phyloP scores from a whole-genome alignment of 2,329 filamentous ascomycete species.

The Monosporascus sp. region DNA sequence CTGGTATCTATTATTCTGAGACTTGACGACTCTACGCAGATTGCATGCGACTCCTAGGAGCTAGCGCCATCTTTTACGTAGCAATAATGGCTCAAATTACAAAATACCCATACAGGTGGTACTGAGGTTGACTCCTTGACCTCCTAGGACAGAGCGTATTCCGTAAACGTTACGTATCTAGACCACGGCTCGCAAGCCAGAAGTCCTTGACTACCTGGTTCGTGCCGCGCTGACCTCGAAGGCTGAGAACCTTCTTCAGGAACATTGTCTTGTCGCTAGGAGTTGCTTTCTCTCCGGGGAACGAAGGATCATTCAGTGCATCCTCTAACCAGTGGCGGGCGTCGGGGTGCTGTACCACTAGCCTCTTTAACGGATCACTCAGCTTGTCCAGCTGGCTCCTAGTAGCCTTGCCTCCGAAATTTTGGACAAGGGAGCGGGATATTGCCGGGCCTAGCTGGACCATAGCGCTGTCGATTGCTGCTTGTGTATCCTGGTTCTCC shows the following conservation, averaged over 20 bases:
- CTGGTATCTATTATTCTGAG: too few relatives aligned
- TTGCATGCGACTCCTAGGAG: too few relatives aligned
- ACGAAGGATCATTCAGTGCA: conserved; percentile 49
- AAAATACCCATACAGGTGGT: too few relatives aligned
- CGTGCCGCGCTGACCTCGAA: conserved; percentile 59
- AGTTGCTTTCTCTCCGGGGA: conserved; percentile 55
- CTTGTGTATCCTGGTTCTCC: conserved; percentile 35
- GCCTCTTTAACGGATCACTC: conserved; percentile 64
- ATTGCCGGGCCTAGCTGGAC: conserved; percentile 56
- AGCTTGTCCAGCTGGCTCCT: conserved; percentile 69
- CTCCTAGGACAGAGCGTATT: neutral
- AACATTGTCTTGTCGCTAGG: conserved; percentile 57
- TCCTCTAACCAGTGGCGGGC: conserved; percentile 58
- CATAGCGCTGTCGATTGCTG: conserved; percentile 44
- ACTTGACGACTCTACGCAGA: too few relatives aligned
- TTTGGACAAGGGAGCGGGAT: conserved; percentile 54
- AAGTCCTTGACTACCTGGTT: conserved; percentile 66
- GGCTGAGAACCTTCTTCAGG: conserved; percentile 59
- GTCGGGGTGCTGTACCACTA: conserved; percentile 50
- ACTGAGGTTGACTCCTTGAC: neutral
- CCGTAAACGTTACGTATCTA: neutral
- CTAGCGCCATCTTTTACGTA: too few relatives aligned
- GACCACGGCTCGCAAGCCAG: conserved; percentile 57
- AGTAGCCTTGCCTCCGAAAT: conserved; percentile 62
- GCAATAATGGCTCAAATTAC: too few relatives aligned